Percentiles rank a stretch among this genome's conserved stretches.
Evolutionary conservation across 306 rosid genomes (phyloP).

Genomic region (Vachellia collinsii): DNA sequence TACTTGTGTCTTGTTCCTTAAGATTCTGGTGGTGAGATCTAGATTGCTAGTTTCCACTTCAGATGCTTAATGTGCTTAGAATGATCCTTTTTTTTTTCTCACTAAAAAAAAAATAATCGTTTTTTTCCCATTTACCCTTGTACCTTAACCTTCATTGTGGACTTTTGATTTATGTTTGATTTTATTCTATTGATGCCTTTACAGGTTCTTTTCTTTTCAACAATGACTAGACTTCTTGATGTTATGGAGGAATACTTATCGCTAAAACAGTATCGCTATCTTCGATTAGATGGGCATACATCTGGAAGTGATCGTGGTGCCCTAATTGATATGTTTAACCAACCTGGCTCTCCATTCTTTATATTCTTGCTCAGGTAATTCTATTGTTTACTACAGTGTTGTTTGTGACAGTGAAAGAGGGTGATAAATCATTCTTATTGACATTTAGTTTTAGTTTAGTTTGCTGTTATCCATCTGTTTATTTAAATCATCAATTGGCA

Average conservation of each 20-base stretch:
- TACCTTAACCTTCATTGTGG: neutral
- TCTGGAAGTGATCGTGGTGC: slow-evolving; percentile 96
- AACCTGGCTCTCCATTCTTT: slow-evolving; percentile 77
- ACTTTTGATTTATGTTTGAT: slow-evolving; percentile 29
- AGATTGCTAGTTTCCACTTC: slow-evolving; percentile 20
- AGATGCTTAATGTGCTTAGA: slow-evolving; percentile 15
- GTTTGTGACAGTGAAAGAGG: slow-evolving; percentile 16
- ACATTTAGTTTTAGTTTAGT: neutral
- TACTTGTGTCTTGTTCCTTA: slow-evolving; percentile 6
- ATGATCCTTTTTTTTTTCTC: slow-evolving; percentile 30
- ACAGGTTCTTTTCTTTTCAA: slow-evolving; percentile 99
- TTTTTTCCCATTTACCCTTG: slow-evolving; percentile 8
- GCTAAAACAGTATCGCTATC: slow-evolving; percentile 81
- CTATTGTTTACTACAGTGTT: slow-evolving; percentile 19
- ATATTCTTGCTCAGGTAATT: slow-evolving; percentile 92
- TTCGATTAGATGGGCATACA: slow-evolving; percentile 97
- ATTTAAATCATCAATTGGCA: neutral
- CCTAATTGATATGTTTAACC: slow-evolving; percentile 82
- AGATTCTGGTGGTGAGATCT: neutral
- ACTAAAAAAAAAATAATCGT: too few species aligned
- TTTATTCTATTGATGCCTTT: slow-evolving; percentile 27
- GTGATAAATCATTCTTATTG: neutral
- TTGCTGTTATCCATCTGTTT: neutral
- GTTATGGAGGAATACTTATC: slow-evolving; percentile 99
- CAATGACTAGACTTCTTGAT: slow-evolving; percentile 98